phyloP scores from a whole-genome alignment of 257 asterid species.

The Parsonsia alboflavescens region DNA sequence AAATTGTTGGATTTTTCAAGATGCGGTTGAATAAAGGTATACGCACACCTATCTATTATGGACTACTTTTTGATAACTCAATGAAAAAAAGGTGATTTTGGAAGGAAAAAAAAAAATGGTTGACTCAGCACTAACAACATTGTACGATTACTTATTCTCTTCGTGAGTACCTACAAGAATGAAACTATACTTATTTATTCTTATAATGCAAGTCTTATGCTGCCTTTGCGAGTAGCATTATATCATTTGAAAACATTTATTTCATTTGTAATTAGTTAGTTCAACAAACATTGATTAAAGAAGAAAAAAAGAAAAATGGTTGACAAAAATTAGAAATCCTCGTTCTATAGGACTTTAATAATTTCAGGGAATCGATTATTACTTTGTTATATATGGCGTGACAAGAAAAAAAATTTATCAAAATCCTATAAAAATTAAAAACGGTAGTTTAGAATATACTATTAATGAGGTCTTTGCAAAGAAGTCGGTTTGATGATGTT shows the following conservation, averaged over 20 bases:
- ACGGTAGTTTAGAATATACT: too few species aligned
- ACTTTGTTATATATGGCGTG: too few species aligned
- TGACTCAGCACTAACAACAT: neutral
- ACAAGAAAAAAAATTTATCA: too few species aligned
- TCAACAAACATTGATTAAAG: neutral
- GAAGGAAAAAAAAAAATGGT: too few species aligned
- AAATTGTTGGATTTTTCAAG: neutral
- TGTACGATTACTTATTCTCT: neutral
- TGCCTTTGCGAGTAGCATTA: neutral
- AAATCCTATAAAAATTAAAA: too few species aligned
- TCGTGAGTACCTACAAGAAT: neutral
- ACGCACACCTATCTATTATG: neutral
- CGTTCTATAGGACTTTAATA: too few species aligned
- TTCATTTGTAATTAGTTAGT: neutral
- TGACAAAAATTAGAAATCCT: too few species aligned
- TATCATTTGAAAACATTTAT: neutral
- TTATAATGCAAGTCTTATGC: neutral
- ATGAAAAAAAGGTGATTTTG: neutral
- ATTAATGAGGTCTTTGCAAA: neutral
- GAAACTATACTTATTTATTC: too few species aligned
- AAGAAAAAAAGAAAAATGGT: too few species aligned
- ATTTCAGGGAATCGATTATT: too few species aligned
- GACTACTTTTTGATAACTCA: neutral
- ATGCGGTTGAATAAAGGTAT: neutral
- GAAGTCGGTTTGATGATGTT: neutral